These are phyloP conservation scores for Graphium sp. DNA, from an alignment of 2,329 filamentous ascomycete species.

Conservation along the genomic window DNA sequence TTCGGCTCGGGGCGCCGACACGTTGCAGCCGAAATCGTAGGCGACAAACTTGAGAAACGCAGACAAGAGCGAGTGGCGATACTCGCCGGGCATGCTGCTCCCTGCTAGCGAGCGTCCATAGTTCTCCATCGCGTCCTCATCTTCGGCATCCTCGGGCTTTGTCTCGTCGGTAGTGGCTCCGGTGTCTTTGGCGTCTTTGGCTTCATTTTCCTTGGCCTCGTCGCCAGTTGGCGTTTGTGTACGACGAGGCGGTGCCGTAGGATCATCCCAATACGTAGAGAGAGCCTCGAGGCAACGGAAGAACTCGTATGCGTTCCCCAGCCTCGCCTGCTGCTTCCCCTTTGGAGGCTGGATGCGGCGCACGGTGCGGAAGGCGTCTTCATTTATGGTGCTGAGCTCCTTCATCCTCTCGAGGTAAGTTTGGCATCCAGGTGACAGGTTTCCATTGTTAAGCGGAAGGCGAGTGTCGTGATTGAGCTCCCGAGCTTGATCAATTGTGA, in stretches of 20 bases:
- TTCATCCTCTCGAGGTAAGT: slow-evolving; percentile 40
- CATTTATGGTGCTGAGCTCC: slow-evolving; percentile 38
- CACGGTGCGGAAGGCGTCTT: slow-evolving; percentile 42
- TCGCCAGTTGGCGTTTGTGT: slow-evolving; percentile 8
- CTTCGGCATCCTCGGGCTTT: slow-evolving; percentile 5
- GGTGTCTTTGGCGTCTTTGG: slow-evolving; percentile 2
- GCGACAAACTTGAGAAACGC: slow-evolving; percentile 47
- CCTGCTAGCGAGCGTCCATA: slow-evolving; percentile 31
- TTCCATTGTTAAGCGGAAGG: slow-evolving; percentile 31
- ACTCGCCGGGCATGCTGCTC: slow-evolving; percentile 38
- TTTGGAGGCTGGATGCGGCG: slow-evolving; percentile 36
- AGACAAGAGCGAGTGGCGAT: slow-evolving; percentile 36
- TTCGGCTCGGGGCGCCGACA: slow-evolving; percentile 36
- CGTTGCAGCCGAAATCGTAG: slow-evolving; percentile 50
- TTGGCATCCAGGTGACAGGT: slow-evolving; percentile 36
- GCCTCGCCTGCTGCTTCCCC: slow-evolving; percentile 33
- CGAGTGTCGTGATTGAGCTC: slow-evolving; percentile 30
- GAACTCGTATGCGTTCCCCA: slow-evolving; percentile 51
- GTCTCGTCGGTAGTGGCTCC: neutral
- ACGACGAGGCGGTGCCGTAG: slow-evolving; percentile 19
- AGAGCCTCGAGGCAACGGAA: slow-evolving; percentile 44
- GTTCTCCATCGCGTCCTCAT: slow-evolving; percentile 4
- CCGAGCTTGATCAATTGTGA: slow-evolving; percentile 30
- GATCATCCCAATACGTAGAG: slow-evolving; percentile 45
- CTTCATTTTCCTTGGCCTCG: slow-evolving; percentile 1